Percentiles rank a stretch among this genome's conserved stretches.
phyloP scores from a whole-genome alignment of 2,329 filamentous ascomycete genomes.

The Zymoseptoria passerinii region DNA sequence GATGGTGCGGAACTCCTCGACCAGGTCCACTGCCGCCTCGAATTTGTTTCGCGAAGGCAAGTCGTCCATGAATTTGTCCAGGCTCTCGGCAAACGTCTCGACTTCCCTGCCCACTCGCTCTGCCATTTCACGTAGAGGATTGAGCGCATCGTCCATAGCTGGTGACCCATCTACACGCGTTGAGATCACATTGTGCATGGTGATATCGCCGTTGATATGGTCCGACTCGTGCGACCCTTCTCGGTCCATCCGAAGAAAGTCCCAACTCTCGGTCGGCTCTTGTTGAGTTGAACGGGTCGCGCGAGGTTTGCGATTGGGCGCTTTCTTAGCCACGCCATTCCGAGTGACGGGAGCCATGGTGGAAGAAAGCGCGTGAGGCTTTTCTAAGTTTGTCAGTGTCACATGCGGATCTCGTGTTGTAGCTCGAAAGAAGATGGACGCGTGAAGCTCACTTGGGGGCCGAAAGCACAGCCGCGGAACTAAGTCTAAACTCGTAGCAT shows the following conservation, averaged over 20 bases:
- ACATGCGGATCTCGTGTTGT: background rate
- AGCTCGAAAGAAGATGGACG: background rate
- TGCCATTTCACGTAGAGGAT: slow-evolving; percentile 55
- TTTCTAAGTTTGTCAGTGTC: background rate
- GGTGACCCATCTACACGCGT: background rate
- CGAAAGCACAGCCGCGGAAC: background rate
- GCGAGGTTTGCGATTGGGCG: slow-evolving; percentile 7
- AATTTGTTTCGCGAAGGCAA: slow-evolving; percentile 41
- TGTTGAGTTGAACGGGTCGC: slow-evolving; percentile 1
- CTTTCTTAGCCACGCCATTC: slow-evolving; percentile 3
- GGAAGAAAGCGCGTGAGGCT: background rate
- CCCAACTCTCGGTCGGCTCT: background rate
- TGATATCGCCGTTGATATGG: background rate
- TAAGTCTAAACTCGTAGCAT: background rate
- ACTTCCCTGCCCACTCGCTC: slow-evolving; percentile 71
- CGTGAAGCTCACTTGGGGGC: background rate
- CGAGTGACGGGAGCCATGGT: slow-evolving; percentile 10
- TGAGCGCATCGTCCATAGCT: slow-evolving; percentile 12
- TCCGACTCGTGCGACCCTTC: slow-evolving; percentile 1
- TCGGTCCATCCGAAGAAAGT: background rate
- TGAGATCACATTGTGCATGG: background rate
- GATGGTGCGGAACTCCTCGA: slow-evolving; percentile 40
- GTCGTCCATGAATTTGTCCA: slow-evolving; percentile 61
- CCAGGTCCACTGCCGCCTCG: slow-evolving; percentile 56
- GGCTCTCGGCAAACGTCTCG: slow-evolving; percentile 72